Evolutionary conservation across 257 asterid genomes (phyloP).

Genomic region (Plectranthus barbatus): DNA sequence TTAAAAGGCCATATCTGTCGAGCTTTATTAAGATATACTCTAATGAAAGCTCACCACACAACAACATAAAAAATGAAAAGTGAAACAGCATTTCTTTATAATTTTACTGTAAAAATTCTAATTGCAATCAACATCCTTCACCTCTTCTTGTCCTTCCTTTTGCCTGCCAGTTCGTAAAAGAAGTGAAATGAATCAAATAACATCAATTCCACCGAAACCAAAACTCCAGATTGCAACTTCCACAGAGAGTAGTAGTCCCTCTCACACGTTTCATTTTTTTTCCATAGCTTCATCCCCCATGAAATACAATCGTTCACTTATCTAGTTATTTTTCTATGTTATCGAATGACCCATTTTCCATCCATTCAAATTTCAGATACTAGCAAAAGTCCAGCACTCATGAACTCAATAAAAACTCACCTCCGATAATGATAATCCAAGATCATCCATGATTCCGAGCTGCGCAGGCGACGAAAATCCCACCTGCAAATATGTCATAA

Average conservation of each 20-base stretch:
- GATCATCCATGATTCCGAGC: conserved; percentile 58
- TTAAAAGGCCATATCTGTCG: not conserved
- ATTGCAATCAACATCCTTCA: not conserved
- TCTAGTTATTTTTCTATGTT: too few species aligned
- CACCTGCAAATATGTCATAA: conserved; percentile 32
- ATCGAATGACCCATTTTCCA: not conserved
- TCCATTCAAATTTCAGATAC: not conserved
- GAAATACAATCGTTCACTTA: too few species aligned
- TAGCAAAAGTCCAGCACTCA: not conserved
- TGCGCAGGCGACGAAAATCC: conserved; percentile 90
- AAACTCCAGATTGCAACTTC: too few species aligned
- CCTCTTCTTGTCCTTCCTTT: not conserved
- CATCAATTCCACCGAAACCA: too few species aligned
- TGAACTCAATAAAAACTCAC: conserved; percentile 23
- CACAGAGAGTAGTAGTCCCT: too few species aligned
- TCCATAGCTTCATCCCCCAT: too few species aligned
- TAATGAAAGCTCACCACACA: not conserved
- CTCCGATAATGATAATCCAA: conserved; percentile 60
- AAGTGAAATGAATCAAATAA: too few species aligned
- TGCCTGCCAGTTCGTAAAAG: too few species aligned
- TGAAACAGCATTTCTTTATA: too few species aligned
- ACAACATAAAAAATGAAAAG: not conserved
- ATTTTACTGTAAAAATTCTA: not conserved
- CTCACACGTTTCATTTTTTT: too few species aligned
- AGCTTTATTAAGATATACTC: not conserved